These are phyloP conservation scores for Mycogone perniciosa DNA, from an alignment of 2,329 filamentous ascomycete genomes.

Conservation along the genomic window DNA sequence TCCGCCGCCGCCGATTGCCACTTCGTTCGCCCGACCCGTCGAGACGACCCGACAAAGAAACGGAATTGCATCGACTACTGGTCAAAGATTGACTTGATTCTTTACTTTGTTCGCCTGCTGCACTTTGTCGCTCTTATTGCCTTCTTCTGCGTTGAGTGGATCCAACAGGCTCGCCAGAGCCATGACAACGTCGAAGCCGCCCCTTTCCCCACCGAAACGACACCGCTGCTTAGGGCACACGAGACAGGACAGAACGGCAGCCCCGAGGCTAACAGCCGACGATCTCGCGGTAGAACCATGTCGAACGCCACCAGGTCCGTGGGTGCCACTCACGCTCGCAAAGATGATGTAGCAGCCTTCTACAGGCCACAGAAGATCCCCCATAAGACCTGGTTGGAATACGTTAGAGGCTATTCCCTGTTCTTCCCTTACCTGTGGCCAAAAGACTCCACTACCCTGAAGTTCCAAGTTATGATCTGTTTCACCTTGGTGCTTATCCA, in stretches of 20 bases:
- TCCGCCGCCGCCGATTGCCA: constrained; percentile 63
- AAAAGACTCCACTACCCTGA: constrained; percentile 64
- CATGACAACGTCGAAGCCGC: constrained; percentile 33
- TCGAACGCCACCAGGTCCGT: constrained; percentile 33
- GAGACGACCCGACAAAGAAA: constrained; percentile 19
- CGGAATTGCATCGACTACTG: constrained; percentile 33
- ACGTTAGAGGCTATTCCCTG: constrained; percentile 81
- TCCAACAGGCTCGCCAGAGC: constrained; percentile 35
- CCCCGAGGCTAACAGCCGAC: constrained; percentile 22
- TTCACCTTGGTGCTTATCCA: constrained; percentile 75
- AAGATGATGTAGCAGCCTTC: constrained; percentile 69
- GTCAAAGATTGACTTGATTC: constrained; percentile 51
- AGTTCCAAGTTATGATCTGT: constrained; percentile 74
- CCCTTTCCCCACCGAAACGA: constrained; percentile 46
- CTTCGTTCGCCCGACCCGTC: constrained; percentile 41
- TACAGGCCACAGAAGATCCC: constrained; percentile 83
- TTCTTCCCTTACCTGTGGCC: constrained; percentile 99
- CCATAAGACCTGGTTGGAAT: constrained; percentile 92
- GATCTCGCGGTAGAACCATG: constrained; percentile 30
- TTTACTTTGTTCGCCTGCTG: constrained; percentile 63
- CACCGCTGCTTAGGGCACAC: constrained; percentile 52
- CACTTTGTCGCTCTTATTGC: constrained; percentile 55
- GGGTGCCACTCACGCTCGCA: constrained; percentile 25
- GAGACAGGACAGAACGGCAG: constrained; percentile 26
- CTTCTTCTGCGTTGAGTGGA: constrained; percentile 37